These are phyloP conservation scores for Spiraea crenata DNA, from an alignment of 331 rosid species.

Conservation along the genomic window DNA sequence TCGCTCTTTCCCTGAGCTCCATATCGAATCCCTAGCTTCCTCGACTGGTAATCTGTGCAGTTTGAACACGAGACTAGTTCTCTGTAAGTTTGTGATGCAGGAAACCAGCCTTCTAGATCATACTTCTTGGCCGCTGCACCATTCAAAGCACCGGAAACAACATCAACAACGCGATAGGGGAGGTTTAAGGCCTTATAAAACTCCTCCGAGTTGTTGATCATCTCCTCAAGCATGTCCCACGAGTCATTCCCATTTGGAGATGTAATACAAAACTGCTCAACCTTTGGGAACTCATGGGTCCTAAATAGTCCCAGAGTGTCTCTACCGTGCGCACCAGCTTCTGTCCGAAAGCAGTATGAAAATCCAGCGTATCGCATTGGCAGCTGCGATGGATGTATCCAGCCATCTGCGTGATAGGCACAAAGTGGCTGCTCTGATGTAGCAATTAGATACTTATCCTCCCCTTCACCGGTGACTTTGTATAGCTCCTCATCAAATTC, in stretches of 20 bases:
- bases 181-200: constrained; percentile 66
- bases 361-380: constrained; percentile 79
- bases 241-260: constrained; percentile 71
- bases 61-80: constrained; percentile 88
- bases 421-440: constrained; percentile 89
- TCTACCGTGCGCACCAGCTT: constrained; percentile 89
- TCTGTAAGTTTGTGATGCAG: constrained; percentile 77
- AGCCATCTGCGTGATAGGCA: constrained; percentile 72
- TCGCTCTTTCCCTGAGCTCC: constrained; percentile 79
- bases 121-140: constrained; percentile 91
- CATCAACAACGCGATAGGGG: constrained; percentile 70
- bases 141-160: constrained; percentile 91
- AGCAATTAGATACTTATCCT: constrained; percentile 72
- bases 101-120: constrained; percentile 91
- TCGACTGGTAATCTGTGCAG: constrained; percentile 83
- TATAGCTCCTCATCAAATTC: constrained; percentile 89
- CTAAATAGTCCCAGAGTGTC: constrained; percentile 87
- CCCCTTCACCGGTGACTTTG: constrained; percentile 43
- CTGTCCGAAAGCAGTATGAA: constrained; percentile 81
- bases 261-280: constrained; percentile 80
- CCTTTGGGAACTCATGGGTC: constrained; percentile 82
- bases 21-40: constrained; percentile 70
- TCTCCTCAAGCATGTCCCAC: constrained; percentile 87
- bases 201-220: constrained; percentile 77
- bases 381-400: constrained; percentile 82